Conservation (phyloP, 2,329 filamentous ascomycete species). For the Fusarium pseudonygamai region DNA sequence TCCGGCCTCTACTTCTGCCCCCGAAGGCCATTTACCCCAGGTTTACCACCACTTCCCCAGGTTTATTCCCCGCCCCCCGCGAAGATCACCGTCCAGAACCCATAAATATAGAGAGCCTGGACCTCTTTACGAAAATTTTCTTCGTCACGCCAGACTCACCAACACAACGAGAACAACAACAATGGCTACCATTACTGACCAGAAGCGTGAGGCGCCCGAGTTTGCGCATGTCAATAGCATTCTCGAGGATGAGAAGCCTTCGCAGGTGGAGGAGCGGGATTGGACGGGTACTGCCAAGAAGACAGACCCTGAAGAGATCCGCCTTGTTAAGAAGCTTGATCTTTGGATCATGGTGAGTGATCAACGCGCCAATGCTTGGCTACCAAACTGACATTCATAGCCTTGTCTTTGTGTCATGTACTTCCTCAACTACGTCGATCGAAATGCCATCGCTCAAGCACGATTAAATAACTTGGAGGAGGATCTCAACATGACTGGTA, state of each 20-base stretch:
- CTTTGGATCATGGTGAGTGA: conserved; percentile 52
- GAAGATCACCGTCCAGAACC: conserved; percentile 3
- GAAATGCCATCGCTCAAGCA: conserved; percentile 58
- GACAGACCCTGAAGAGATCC: conserved; percentile 53
- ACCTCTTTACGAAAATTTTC: not conserved
- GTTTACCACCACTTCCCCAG: conserved; percentile 19
- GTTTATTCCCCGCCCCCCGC: conserved; percentile 29
- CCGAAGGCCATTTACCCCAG: conserved; percentile 25
- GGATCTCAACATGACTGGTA: conserved; percentile 63
- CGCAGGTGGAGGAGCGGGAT: conserved; percentile 40
- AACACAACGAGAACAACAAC: not conserved
- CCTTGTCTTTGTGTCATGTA: conserved; percentile 54
- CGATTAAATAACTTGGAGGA: conserved; percentile 57
- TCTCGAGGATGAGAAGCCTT: conserved; percentile 37
- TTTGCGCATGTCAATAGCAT: conserved; percentile 39
- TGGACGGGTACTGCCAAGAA: conserved; percentile 52
- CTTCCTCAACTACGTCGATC: conserved; percentile 56
- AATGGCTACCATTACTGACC: conserved; percentile 13
- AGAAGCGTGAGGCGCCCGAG: conserved; percentile 24
- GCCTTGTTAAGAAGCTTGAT: conserved; percentile 54
- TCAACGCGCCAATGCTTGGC: not conserved
- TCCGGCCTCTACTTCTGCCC: conserved; percentile 29
- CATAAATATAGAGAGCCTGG: conserved; percentile 31
- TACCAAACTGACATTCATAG: conserved; percentile 12
- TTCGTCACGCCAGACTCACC: not conserved